Evolutionary conservation across 805 yeast species (phyloP).

Genomic region (Candida golubevii): DNA sequence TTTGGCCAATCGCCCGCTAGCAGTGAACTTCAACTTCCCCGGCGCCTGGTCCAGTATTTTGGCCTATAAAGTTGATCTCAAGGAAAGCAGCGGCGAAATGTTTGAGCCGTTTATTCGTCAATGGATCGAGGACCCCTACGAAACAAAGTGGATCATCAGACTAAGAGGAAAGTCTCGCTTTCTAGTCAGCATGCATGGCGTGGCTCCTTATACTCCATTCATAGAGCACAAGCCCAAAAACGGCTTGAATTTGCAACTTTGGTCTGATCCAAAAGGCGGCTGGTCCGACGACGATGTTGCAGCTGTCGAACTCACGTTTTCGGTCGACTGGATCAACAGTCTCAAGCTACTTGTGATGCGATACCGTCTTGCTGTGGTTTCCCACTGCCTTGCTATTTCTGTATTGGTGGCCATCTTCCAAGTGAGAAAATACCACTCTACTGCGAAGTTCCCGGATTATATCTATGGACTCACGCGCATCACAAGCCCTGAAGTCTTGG

Average conservation of each 20-base stretch:
- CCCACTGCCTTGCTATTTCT: conserved; percentile 63
- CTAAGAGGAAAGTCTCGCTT: conserved; percentile 31
- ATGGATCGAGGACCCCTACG: conserved; percentile 57
- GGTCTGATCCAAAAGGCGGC: conserved; percentile 37
- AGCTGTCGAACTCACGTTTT: conserved; percentile 34
- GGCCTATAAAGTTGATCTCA: conserved; percentile 41
- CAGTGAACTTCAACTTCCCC: conserved; percentile 46
- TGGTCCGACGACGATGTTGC: conserved; percentile 19
- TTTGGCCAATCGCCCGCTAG: conserved; percentile 42
- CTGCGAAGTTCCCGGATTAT: conserved; percentile 28
- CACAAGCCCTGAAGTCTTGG: conserved; percentile 19
- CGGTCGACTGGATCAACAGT: conserved; percentile 55
- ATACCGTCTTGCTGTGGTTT: conserved; percentile 69
- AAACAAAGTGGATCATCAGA: conserved; percentile 75
- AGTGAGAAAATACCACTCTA: conserved; percentile 31
- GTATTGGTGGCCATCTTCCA: conserved; percentile 53
- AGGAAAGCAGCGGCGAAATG: conserved; percentile 10
- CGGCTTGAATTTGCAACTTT: conserved; percentile 34
- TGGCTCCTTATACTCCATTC: conserved; percentile 68
- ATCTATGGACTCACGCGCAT: conserved; percentile 34
- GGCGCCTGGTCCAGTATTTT: conserved; percentile 61
- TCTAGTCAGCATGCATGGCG: conserved; percentile 49
- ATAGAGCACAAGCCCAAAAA: conserved; percentile 14
- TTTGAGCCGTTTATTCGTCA: conserved; percentile 70
- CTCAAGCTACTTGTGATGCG: conserved; percentile 67